Evolutionary conservation across 1,139 yeast genomes (phyloP).

Genomic region (Yamadazyma kanchanaburiensis): DNA sequence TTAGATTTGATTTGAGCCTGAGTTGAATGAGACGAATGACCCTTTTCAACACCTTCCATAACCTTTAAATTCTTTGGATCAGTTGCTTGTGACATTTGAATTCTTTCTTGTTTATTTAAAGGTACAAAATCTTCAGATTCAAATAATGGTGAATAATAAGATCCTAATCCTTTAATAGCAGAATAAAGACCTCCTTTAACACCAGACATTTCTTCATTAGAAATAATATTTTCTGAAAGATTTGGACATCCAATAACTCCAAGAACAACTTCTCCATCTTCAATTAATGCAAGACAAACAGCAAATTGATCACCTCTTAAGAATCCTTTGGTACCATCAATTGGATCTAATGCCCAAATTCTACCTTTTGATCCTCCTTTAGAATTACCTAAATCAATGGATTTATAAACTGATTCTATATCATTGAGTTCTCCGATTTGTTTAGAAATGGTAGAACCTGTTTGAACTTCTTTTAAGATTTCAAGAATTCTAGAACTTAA

Average conservation of each 20-base stretch:
- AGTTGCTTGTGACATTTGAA: constrained; percentile 42
- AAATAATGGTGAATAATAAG: constrained; percentile 54
- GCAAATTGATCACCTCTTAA: constrained; percentile 96
- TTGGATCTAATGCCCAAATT: constrained; percentile 97
- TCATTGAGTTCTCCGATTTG: constrained; percentile 41
- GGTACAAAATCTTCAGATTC: constrained; percentile 28
- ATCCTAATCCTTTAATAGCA: constrained; percentile 73
- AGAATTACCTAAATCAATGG: constrained; percentile 78
- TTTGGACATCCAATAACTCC: constrained; percentile 98
- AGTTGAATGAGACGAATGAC: constrained; percentile 90
- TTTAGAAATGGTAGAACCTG: constrained; percentile 20
- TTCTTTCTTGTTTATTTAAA: constrained; percentile 32
- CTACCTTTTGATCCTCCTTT: constrained; percentile 76
- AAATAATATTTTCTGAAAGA: constrained; percentile 51
- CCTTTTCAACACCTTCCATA: constrained; percentile 95
- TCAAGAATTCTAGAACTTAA: constrained; percentile 45
- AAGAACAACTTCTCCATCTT: constrained; percentile 76
- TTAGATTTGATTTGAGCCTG: constrained; percentile 69
- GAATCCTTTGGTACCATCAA: constrained; percentile 97
- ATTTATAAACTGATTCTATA: constrained; percentile 51
- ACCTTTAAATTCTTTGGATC: constrained; percentile 56
- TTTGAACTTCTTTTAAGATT: constrained; percentile 47
- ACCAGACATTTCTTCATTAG: constrained; percentile 36
- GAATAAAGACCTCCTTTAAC: constrained; percentile 67
- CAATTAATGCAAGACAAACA: constrained; percentile 86